Base-by-base conservation (phyloP, 208 protist genomes). In the Acanthamoeba triangularis region DNA sequence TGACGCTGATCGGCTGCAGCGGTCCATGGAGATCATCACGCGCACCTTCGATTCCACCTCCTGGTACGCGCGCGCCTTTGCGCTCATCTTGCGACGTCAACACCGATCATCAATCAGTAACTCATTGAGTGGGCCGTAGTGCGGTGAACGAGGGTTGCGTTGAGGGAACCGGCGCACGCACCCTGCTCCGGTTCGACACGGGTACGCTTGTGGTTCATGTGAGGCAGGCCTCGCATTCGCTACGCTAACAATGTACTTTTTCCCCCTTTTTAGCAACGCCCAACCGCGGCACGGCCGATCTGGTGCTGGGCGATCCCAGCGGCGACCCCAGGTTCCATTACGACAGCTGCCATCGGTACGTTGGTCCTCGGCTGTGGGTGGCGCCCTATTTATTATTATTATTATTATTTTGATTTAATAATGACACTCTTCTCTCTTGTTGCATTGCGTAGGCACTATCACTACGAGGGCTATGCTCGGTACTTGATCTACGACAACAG, bases 101-200 rank as follows among this genome's bases (percentile, higher is more conserved):
- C n/a, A n/a, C n/a, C n/a, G n/a, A n/a, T n/a, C n/a, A n/a, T n/a
- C n/a, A n/a, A n/a, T n/a, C n/a, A n/a, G n/a, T n/a, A n/a, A n/a
- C 59, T 18, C 16, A 65, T 6, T 65, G 25, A 18, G 16, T 1
- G 23, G 25, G 59, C 59, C 59, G 25, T 65, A 84, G 82, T 37
- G 84, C 84, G n/a, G 41, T 67, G n/a, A 8, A 33, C n/a, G 84
- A 91, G 54, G 56, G 59, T 41, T 91, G 84, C 18, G 54, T 35
- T 3, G 41, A 11, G 16, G 84, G 74, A 18, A 84, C 84, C 52
- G 84, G 84, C 33, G 1, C n/a, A 2, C 49, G 84, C n/a, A 47
- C n/a, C n/a, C 84, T 91, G 10, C 59, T 91, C 33, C 49, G 84
- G 28, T 91, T 91, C 59, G 84, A 91, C 14, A 69, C 59, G 14